Evolutionary conservation across 2,329 filamentous ascomycete genomes (phyloP).

Genomic region (Gaeumannomyces tritici): DNA sequence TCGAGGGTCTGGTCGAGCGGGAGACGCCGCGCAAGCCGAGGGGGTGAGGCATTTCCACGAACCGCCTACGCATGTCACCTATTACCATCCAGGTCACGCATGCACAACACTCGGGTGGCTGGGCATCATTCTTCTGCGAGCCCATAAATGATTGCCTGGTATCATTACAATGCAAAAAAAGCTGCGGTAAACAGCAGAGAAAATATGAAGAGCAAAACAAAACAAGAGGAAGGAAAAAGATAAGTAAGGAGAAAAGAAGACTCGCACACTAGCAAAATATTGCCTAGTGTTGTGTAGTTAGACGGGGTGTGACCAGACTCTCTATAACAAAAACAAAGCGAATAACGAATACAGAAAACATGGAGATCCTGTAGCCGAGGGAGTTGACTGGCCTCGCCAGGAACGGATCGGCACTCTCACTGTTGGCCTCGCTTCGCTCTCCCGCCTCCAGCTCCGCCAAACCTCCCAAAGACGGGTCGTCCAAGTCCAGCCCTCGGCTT

Average conservation of each 20-base stretch:
- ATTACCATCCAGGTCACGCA: neutral
- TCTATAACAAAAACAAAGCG: neutral
- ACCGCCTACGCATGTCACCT: neutral
- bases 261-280: neutral
- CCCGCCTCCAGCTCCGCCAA: constrained; percentile 62
- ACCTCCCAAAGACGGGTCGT: constrained; percentile 53
- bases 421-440: constrained; percentile 44
- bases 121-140: neutral
- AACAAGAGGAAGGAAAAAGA: neutral
- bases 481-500: constrained; percentile 57
- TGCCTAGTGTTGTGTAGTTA: neutral
- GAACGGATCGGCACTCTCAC: constrained; percentile 4
- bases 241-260: neutral
- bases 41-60: too few relatives aligned
- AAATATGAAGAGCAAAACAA: too few relatives aligned
- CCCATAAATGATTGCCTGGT: neutral
- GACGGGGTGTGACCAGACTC: neutral
- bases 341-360: neutral
- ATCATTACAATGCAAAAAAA: neutral
- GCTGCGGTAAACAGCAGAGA: too few relatives aligned
- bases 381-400: neutral
- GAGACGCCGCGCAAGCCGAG: constrained; percentile 40
- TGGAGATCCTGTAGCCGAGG: neutral
- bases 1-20: constrained; percentile 61
- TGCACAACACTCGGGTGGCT: neutral